Evolutionary conservation across 2,329 filamentous ascomycete genomes (phyloP).

Genomic region (Neopestalotiopsis rosae): DNA sequence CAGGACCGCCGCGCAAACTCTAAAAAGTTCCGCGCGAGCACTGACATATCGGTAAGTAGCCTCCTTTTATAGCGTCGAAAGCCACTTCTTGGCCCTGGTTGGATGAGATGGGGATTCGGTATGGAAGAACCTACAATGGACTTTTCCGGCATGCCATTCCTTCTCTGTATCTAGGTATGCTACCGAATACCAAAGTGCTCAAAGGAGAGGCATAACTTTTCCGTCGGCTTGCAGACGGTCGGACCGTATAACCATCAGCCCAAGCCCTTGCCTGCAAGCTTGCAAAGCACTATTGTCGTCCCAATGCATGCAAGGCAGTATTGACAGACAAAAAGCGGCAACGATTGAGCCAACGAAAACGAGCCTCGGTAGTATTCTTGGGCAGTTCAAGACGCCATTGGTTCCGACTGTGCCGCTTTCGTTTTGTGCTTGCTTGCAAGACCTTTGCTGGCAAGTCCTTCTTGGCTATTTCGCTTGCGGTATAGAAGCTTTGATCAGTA

Average conservation of each 20-base stretch:
- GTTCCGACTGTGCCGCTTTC: neutral
- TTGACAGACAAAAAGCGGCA: neutral
- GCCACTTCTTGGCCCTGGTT: neutral
- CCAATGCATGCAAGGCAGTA: too few species aligned
- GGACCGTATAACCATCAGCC: neutral
- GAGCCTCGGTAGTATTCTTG: neutral
- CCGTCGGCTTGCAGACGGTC: too few species aligned
- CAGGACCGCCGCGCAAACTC: slow-evolving; percentile 7
- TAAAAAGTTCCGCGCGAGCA: slow-evolving; percentile 1
- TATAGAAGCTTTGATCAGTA: too few species aligned
- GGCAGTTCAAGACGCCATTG: neutral
- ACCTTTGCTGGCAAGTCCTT: too few species aligned
- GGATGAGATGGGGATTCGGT: neutral
- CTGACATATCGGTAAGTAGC: neutral
- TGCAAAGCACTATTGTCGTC: too few species aligned
- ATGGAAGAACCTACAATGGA: neutral
- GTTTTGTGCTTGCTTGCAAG: neutral
- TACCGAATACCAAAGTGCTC: neutral
- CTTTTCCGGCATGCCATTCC: neutral
- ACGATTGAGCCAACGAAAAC: neutral
- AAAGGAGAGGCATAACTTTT: too few species aligned
- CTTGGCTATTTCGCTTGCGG: too few species aligned
- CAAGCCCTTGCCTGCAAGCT: neutral
- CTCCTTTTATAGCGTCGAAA: neutral
- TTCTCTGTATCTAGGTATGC: neutral